Evolutionary conservation across 1,284 basidiomycete genomes (phyloP), one percentile per base, ranked within the genome.

Genomic region (Nidula niveotomentosa): DNA sequence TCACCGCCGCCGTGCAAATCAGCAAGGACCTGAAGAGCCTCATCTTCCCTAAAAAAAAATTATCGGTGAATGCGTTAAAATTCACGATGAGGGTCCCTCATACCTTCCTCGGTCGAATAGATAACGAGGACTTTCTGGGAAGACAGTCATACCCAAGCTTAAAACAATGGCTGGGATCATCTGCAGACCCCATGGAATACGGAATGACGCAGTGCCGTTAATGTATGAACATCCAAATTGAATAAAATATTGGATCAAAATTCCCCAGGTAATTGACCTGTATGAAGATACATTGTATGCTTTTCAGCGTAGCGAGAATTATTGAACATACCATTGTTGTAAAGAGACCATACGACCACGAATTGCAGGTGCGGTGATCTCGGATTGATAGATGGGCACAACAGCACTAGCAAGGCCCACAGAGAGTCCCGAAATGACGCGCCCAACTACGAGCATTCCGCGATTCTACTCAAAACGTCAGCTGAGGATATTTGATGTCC

Each of bases 1-100:
- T 93, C 76, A 23, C 92, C 92, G 41, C 77, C 73, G 49, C 90
- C 92, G 65, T 94, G 92, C 23, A 93, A 80, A 62, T 92, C 86
- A 23, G 90, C 88, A 37, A 94, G 78, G 60, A 94, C 85, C 58
- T 86, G 73, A 35, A 93, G 77, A 0, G 91, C 92, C 60, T 93
- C 90, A 0, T 78, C 79, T 47, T 89, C 82, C 5, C 81, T 83
- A 48, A 30, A 6, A 30, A 6, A 49, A 30, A 4, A 30, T 30
- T 50, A 13, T 36, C 50, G 30, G n/a, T 34, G 45, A 41, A 43
- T n/a, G 49, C 33, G 17, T 53, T n/a, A 58, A 43, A 1, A 13
- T 43, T 43, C 39, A 17, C 2, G 17, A 41, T 12, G 51, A 8
- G 18, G 8, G 3, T 65, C 73, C 37, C 54, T 80, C 80, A 76